A percentile compares a stretch with the other conserved stretches of the same genome.
phyloP scores from a whole-genome alignment of 345 rosid species.

The Limnanthes douglasii region DNA sequence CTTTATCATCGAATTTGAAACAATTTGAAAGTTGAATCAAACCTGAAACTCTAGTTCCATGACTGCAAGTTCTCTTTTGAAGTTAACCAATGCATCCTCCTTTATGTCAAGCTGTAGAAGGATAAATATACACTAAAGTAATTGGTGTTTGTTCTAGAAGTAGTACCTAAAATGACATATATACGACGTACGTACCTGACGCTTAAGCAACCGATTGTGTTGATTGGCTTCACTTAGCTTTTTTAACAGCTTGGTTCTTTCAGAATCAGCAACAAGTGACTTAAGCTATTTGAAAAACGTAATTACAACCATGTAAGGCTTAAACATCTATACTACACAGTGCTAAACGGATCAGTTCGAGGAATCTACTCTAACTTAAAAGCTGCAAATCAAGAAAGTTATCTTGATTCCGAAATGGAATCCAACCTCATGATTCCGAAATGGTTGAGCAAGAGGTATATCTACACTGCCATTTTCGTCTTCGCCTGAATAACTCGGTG shows the following conservation, averaged over 20 bases:
- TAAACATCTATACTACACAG: too few relatives aligned
- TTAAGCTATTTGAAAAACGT: too few relatives aligned
- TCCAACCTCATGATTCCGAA: too few relatives aligned
- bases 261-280: slow-evolving; percentile 48
- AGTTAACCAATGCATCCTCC: slow-evolving; percentile 45
- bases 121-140: background rate
- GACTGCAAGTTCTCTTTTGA: slow-evolving; percentile 68
- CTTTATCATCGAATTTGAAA: background rate
- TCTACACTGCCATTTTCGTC: too few relatives aligned
- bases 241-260: slow-evolving; percentile 49
- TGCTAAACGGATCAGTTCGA: too few relatives aligned
- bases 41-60: slow-evolving; percentile 87
- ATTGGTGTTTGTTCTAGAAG: background rate
- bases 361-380: too few relatives aligned
- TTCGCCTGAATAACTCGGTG: too few relatives aligned
- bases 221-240: slow-evolving; percentile 95
- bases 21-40: background rate
- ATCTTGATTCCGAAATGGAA: too few relatives aligned
- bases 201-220: slow-evolving; percentile 67
- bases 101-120: slow-evolving; percentile 30
- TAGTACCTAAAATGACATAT: background rate
- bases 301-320: too few relatives aligned
- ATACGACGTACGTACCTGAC: slow-evolving; percentile 38
- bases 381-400: too few relatives aligned
- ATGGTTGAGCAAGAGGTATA: too few relatives aligned